Base-by-base conservation (phyloP, 331 rosid genomes). In the Acacia concinna region DNA sequence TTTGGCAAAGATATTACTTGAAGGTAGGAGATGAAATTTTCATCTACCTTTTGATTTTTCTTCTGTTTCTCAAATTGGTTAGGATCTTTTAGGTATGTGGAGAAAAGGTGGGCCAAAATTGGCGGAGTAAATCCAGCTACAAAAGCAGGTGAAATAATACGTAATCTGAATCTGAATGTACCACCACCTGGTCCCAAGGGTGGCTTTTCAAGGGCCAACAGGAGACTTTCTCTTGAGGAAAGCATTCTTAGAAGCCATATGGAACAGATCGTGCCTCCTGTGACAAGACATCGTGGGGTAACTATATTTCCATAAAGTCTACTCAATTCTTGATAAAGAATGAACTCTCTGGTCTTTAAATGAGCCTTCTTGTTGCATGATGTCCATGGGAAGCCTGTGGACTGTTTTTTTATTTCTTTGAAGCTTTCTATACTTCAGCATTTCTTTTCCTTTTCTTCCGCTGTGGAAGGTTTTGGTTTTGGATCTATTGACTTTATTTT, bases 191-290 rank as follows among this genome's bases (percentile, higher is more conserved):
- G 40, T 34, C 51, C 82, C 43, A 85, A 63, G 78, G 73, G 44
- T 75, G 71, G 68, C 23, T 35, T 69, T 82, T 74, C 87, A 14
- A 91, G 46, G 86, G 83, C 77, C 66, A 80, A 67, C 44, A 87
- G 97, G 75, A 87, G 90, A 44, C 79, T 83, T 37, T 94, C 98
- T 63, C 97, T 92, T 27, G 97, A 92, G 75, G 97, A 94, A 87
- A 89, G 85, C 47, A 78, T 92, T 81, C 91, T 89, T 52, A 73
- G 85, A 25, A 81, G 78, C 13, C 91, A 88, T 30, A 43, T 81
- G 73, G 28, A 74, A n/a, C 81, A 79, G 73, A 32, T 71, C 60
- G 82, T 67, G 41, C 85, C 88, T 65, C 83, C 83, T 0, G 69
- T 47, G n/a, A 13, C 85, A 44, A 87, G 75, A 76, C 23, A 84